Evolutionary conservation across 1,284 basidiomycete species (phyloP).

Genomic region (Ganoderma leucocontextum): DNA sequence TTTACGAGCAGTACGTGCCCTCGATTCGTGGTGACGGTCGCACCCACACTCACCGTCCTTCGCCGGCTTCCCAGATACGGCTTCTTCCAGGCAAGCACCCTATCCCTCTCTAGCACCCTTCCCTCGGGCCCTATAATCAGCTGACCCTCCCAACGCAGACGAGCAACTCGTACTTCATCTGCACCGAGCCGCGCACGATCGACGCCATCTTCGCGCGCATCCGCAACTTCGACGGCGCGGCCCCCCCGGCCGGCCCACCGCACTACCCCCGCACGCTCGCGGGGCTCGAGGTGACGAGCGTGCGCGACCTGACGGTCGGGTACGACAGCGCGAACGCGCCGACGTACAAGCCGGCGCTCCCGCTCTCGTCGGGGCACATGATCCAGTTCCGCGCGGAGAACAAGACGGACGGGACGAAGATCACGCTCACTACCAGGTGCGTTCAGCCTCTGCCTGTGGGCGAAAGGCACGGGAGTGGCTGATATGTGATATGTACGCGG

Average conservation of each 20-base stretch:
- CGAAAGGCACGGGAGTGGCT: not conserved
- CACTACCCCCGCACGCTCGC: slow-evolving; percentile 71
- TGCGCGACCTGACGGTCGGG: slow-evolving; percentile 79
- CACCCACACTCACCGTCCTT: slow-evolving; percentile 8
- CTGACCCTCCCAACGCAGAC: slow-evolving; percentile 55
- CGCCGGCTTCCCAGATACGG: slow-evolving; percentile 50
- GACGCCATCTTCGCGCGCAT: slow-evolving; percentile 73
- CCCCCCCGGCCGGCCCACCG: slow-evolving; percentile 42
- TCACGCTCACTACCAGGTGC: slow-evolving; percentile 74
- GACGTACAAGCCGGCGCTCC: slow-evolving; percentile 66
- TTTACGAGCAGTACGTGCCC: slow-evolving; percentile 67
- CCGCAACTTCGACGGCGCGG: slow-evolving; percentile 59
- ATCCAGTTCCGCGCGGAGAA: slow-evolving; percentile 75
- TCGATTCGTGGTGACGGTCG: not conserved
- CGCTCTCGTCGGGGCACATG: slow-evolving; percentile 85
- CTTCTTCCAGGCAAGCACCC: slow-evolving; percentile 57
- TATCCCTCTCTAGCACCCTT: not conserved
- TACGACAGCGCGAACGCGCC: slow-evolving; percentile 80
- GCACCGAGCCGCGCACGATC: slow-evolving; percentile 67
- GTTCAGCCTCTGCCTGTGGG: not conserved
- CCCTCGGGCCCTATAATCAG: not conserved
- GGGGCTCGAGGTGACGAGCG: slow-evolving; percentile 62
- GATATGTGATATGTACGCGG: not conserved
- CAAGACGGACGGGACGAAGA: slow-evolving; percentile 51
- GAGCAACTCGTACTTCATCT: slow-evolving; percentile 84